Evolutionary conservation across 2,329 filamentous ascomycete genomes (phyloP).

Genomic region (Aureobasidium sp.): DNA sequence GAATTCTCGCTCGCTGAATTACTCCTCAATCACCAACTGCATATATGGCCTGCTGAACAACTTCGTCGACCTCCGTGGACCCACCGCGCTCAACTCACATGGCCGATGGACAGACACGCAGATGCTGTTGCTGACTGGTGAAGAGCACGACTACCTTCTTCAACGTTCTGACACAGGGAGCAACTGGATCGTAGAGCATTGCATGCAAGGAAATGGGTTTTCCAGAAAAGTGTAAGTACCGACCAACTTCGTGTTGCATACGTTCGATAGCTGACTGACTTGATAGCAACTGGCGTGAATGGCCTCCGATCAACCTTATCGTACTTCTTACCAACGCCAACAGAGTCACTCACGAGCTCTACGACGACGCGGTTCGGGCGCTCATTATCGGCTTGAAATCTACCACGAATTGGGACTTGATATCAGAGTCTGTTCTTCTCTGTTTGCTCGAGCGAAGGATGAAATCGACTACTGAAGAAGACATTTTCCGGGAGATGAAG

Average conservation of each 20-base stretch:
- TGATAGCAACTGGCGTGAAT: neutral
- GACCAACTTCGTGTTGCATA: too few species aligned
- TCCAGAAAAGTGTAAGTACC: neutral
- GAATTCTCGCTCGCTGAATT: neutral
- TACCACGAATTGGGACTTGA: neutral
- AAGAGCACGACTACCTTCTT: neutral
- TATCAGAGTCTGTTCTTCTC: neutral
- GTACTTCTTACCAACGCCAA: neutral
- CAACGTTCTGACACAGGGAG: neutral
- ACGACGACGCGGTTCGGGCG: neutral
- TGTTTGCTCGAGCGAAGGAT: neutral
- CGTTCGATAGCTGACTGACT: neutral
- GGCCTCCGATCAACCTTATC: neutral
- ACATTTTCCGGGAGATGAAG: neutral
- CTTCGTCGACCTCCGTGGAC: neutral
- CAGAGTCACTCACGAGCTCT: neutral
- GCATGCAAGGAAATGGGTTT: neutral
- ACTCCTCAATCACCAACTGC: slow-evolving; percentile 1
- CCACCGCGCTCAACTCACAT: too few species aligned
- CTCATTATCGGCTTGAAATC: neutral
- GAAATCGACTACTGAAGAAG: neutral
- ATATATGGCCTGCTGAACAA: slow-evolving; percentile 11
- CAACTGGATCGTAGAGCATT: neutral
- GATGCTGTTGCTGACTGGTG: neutral
- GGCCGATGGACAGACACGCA: neutral